Percentiles rank a stretch among this genome's conserved stretches.
Conservation (phyloP, 2,329 filamentous ascomycete genomes). For the Colletotrichum falcatum region DNA sequence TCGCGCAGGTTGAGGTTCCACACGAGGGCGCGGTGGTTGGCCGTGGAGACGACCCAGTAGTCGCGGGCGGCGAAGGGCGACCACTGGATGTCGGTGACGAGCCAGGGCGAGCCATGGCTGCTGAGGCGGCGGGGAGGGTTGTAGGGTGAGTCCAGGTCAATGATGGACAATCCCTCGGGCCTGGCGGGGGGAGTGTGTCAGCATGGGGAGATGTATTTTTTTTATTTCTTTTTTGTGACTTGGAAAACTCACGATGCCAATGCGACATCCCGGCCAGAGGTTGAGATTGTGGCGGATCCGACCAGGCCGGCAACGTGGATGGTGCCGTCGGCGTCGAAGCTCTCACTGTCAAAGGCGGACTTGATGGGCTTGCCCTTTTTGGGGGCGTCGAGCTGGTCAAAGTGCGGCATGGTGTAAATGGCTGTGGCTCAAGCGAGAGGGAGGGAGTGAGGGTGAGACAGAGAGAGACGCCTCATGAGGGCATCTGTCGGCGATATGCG, state of each 20-base stretch:
- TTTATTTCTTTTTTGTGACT: no score
- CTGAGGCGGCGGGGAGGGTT: constrained; percentile 85
- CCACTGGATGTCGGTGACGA: constrained; percentile 97
- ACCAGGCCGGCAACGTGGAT: constrained; percentile 86
- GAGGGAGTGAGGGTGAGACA: constrained; percentile 1
- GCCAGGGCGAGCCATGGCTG: constrained; percentile 90
- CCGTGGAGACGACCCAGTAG: constrained; percentile 94
- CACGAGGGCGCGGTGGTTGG: constrained; percentile 92
- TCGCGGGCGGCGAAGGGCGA: constrained; percentile 90
- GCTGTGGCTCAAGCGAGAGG: constrained; percentile 26
- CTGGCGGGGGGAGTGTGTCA: constrained; percentile 51
- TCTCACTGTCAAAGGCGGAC: constrained; percentile 85
- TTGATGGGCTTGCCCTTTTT: constrained; percentile 71
- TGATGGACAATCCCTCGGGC: constrained; percentile 88
- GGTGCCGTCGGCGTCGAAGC: constrained; percentile 85
- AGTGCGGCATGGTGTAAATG: constrained; percentile 60
- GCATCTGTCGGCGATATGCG: constrained; percentile 32
- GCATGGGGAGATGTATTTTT: not conserved
- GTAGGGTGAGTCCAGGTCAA: constrained; percentile 91
- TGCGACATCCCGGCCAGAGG: constrained; percentile 89
- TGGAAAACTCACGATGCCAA: constrained; percentile 76
- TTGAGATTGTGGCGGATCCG: constrained; percentile 92
- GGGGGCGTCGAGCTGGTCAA: constrained; percentile 59
- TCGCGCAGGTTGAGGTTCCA: constrained; percentile 90
- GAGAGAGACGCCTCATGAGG: constrained; percentile 40